phyloP scores from a whole-genome alignment of 2,329 filamentous ascomycete genomes.

The Elsinoe arachidis region DNA sequence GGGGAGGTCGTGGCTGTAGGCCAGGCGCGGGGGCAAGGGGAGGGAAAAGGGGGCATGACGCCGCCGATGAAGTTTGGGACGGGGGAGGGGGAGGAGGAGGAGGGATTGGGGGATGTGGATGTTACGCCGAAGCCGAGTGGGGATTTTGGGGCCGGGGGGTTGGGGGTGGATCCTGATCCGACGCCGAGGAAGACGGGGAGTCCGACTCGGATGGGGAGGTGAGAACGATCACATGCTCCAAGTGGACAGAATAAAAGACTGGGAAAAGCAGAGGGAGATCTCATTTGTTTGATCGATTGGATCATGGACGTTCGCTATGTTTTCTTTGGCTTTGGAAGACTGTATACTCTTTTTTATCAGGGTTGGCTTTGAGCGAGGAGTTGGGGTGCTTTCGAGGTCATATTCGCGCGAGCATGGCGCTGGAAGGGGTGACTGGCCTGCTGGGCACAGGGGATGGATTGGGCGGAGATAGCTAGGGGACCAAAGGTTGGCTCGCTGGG shows the following conservation, averaged over 20 bases:
- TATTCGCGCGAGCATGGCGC: neutral
- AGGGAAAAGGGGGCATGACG: constrained; percentile 14
- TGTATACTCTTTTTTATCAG: neutral
- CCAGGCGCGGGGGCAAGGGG: neutral
- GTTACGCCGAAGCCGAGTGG: neutral
- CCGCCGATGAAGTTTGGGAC: constrained; percentile 14
- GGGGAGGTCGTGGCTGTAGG: neutral
- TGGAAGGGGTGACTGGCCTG: neutral
- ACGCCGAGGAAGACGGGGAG: constrained; percentile 9
- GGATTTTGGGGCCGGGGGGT: neutral
- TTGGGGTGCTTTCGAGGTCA: neutral
- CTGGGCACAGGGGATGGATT: neutral
- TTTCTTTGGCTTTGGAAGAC: neutral
- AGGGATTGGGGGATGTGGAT: constrained; percentile 3
- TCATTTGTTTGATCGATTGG: neutral
- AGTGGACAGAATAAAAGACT: no score
- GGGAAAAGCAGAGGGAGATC: neutral
- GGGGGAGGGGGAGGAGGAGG: neutral
- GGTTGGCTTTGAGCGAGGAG: constrained; percentile 3
- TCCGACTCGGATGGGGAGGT: neutral
- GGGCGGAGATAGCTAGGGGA: neutral
- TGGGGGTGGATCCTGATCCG: neutral
- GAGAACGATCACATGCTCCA: neutral
- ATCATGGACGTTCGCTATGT: neutral
- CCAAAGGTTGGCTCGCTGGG: neutral